Conservation (phyloP, 306 rosid genomes). For the Casuarina equisetifolia region DNA sequence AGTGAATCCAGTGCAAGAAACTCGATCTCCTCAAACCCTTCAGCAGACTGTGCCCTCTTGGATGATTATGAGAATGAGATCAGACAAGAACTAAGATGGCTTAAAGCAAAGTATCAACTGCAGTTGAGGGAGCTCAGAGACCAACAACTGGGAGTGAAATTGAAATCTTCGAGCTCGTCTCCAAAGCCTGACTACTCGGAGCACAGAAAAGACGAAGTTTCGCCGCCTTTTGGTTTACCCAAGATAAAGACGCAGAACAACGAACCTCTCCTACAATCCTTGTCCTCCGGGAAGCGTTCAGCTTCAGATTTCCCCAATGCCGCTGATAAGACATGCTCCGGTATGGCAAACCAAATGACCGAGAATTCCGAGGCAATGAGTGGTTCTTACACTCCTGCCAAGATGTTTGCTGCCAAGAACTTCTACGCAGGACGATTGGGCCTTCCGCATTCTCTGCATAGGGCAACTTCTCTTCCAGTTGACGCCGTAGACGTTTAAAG, state of each 20-base stretch:
- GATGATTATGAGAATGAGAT: conserved; percentile 75
- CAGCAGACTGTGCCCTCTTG: conserved; percentile 25
- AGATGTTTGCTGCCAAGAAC: conserved; percentile 53
- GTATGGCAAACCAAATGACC: conserved; percentile 33
- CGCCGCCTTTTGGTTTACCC: conserved; percentile 27
- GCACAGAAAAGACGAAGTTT: conserved; percentile 27
- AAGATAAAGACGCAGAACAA: conserved; percentile 29
- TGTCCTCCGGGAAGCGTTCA: conserved; percentile 32
- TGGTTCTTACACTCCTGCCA: conserved; percentile 46
- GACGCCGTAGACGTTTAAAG: conserved; percentile 72
- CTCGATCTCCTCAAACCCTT: conserved; percentile 27
- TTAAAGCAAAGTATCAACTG: conserved; percentile 91
- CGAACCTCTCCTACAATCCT: conserved; percentile 29
- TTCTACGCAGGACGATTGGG: conserved; percentile 58
- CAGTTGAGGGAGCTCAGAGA: conserved; percentile 85
- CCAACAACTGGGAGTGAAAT: conserved; percentile 56
- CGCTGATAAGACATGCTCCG: conserved; percentile 29
- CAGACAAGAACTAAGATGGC: conserved; percentile 97
- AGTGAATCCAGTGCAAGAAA: conserved; percentile 35
- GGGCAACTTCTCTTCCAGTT: conserved; percentile 97
- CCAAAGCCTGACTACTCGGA: conserved; percentile 41
- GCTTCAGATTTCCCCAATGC: conserved; percentile 21
- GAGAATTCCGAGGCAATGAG: conserved; percentile 29
- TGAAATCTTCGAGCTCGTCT: conserved; percentile 34
- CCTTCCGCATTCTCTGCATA: conserved; percentile 69